Conservation (phyloP, 2,329 filamentous ascomycete species). For the Aspergillus eucalypticola region DNA sequence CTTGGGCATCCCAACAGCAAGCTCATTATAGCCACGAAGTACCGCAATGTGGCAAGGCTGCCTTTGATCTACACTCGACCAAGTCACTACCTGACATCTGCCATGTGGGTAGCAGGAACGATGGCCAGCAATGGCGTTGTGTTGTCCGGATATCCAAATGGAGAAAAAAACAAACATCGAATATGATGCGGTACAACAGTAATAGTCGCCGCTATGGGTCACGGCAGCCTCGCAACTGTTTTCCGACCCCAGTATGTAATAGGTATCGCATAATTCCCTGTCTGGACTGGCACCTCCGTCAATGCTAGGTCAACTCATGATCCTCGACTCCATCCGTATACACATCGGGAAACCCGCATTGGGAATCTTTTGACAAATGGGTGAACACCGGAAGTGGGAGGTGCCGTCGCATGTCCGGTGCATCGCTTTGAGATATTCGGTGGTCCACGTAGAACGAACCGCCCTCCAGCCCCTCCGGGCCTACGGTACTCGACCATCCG, state of each 20-base stretch:
- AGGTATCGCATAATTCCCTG: not conserved
- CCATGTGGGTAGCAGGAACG: constrained; percentile 5
- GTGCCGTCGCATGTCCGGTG: not conserved
- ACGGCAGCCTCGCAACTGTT: constrained; percentile 8
- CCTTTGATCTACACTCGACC: constrained; percentile 3
- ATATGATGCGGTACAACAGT: not conserved
- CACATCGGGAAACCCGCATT: not conserved
- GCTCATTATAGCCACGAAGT: not conserved
- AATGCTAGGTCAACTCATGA: not conserved
- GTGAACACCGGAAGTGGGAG: not conserved
- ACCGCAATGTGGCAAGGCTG: constrained; percentile 4
- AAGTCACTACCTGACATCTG: constrained; percentile 2
- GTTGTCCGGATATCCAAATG: not conserved
- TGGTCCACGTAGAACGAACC: constrained; percentile 2
- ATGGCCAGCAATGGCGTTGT: constrained; percentile 4
- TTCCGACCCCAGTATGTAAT: not conserved
- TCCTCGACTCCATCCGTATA: not conserved
- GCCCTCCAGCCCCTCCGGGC: not conserved
- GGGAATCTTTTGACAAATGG: not conserved
- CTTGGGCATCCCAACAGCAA: not conserved
- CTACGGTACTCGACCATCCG: not conserved
- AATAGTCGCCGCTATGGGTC: not conserved
- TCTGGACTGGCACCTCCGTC: not conserved
- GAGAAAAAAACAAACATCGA: not conserved
- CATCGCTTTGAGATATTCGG: not conserved